phyloP scores from a whole-genome alignment of 495 filamentous ascomycete species.

The Penicillium paradoxum region DNA sequence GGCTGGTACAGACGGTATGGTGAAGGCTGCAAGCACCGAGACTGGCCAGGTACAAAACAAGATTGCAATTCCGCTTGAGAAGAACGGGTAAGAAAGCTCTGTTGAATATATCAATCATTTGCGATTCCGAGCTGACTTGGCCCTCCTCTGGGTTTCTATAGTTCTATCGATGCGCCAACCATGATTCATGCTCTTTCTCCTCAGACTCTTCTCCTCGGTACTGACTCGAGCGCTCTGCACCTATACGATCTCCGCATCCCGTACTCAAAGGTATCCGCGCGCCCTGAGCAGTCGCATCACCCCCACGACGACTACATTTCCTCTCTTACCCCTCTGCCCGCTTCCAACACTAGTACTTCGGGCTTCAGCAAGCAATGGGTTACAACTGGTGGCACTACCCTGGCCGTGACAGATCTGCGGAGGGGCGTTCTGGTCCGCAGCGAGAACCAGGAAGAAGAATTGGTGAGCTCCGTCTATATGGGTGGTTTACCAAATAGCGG shows the following conservation, averaged over 20 bases:
- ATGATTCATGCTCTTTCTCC: slow-evolving; percentile 76
- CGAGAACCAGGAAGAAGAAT: slow-evolving; percentile 90
- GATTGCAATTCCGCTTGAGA: slow-evolving; percentile 43
- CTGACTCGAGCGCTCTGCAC: slow-evolving; percentile 83
- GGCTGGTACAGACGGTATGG: slow-evolving; percentile 80
- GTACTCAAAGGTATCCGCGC: slow-evolving; percentile 48
- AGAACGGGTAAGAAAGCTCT: slow-evolving; percentile 32
- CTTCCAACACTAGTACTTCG: slow-evolving; percentile 69
- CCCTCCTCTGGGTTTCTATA: slow-evolving; percentile 5
- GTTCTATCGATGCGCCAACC: slow-evolving; percentile 61
- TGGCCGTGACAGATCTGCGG: slow-evolving; percentile 83
- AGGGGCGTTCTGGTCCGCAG: slow-evolving; percentile 76
- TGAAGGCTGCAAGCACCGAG: slow-evolving; percentile 77
- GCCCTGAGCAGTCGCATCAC: slow-evolving; percentile 70
- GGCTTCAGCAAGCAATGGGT: slow-evolving; percentile 91
- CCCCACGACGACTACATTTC: slow-evolving; percentile 93
- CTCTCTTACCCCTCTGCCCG: slow-evolving; percentile 77
- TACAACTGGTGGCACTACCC: slow-evolving; percentile 81
- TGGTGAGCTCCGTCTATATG: slow-evolving; percentile 74
- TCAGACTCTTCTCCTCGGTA: slow-evolving; percentile 83
- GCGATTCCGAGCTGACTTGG: slow-evolving; percentile 6
- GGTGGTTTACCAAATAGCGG: slow-evolving; percentile 59
- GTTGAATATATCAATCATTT: slow-evolving; percentile 3
- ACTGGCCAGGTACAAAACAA: slow-evolving; percentile 81
- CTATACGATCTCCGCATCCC: slow-evolving; percentile 82